Percentiles rank a stretch among this genome's conserved stretches.
phyloP scores from a whole-genome alignment of 768 basidiomycete species.

The Pleurotus tuoliensis region DNA sequence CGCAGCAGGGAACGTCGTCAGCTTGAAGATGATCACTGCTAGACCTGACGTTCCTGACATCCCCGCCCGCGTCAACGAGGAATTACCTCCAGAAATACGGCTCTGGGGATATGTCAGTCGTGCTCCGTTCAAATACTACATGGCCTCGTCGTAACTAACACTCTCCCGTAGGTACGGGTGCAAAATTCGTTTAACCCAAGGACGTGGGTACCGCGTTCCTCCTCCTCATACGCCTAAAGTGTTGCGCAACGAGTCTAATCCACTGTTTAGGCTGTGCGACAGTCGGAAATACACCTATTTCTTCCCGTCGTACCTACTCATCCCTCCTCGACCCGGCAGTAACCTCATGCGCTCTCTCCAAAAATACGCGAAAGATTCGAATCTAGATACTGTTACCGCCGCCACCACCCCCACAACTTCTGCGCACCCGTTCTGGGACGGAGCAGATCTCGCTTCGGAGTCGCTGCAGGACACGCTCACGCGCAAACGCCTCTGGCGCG shows the following conservation, averaged over 20 bases:
- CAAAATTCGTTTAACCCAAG: conserved; percentile 84
- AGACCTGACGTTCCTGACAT: conserved; percentile 72
- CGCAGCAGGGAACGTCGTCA: conserved; percentile 91
- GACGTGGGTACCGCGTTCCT: conserved; percentile 33
- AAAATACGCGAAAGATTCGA: conserved; percentile 23
- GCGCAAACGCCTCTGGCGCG: conserved; percentile 74
- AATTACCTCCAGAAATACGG: conserved; percentile 88
- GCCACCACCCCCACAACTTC: conserved; percentile 15
- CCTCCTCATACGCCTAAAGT: conserved; percentile 11
- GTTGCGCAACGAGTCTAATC: no score
- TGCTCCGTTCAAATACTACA: background rate
- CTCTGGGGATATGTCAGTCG: conserved; percentile 83
- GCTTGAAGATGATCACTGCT: conserved; percentile 81
- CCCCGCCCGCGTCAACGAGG: conserved; percentile 71
- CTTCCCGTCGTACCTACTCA: conserved; percentile 88
- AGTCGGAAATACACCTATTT: conserved; percentile 97
- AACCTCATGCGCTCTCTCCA: conserved; percentile 47
- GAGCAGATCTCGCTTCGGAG: conserved; percentile 27
- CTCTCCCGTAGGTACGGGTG: conserved; percentile 46
- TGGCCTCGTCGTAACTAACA: background rate
- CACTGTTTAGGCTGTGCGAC: conserved; percentile 67
- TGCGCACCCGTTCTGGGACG: conserved; percentile 62
- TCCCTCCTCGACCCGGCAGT: conserved; percentile 82
- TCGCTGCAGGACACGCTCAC: conserved; percentile 53
- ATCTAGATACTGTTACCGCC: background rate